Percentiles rank a stretch among this genome's conserved stretches.
phyloP scores from a whole-genome alignment of 257 asterid species.

The Primulina tabacum region DNA sequence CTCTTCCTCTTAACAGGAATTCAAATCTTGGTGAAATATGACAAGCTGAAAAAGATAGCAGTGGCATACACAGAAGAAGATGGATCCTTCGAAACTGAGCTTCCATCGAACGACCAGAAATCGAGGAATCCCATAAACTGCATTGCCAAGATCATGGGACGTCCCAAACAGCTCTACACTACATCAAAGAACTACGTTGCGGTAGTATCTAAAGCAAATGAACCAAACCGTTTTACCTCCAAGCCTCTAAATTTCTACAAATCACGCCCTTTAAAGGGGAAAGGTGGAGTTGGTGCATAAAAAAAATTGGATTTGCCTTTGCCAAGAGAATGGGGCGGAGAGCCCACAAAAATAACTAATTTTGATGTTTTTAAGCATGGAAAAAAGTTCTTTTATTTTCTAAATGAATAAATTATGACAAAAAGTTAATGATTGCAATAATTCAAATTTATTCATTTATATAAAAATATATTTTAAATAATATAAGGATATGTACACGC shows the following conservation, averaged over 20 bases:
- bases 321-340: no score
- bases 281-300: slow-evolving; percentile 52
- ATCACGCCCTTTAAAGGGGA: slow-evolving; percentile 49
- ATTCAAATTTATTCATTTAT: no score
- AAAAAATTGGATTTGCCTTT: no score
- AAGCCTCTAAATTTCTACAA: slow-evolving; percentile 61
- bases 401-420: no score
- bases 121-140: slow-evolving; percentile 35
- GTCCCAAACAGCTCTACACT: slow-evolving; percentile 51
- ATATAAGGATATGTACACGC: no score
- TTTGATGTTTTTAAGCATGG: no score
- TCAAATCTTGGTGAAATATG: slow-evolving; percentile 67
- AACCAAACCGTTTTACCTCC: slow-evolving; percentile 33
- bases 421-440: no score
- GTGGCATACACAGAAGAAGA: slow-evolving; percentile 52
- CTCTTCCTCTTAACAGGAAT: slow-evolving; percentile 38
- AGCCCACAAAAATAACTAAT: no score
- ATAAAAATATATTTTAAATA: no score
- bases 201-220: slow-evolving; percentile 32
- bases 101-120: slow-evolving; percentile 31
- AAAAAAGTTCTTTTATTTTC: no score
- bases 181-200: slow-evolving; percentile 30
- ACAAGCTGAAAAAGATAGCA: slow-evolving; percentile 45
- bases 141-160: slow-evolving; percentile 79
- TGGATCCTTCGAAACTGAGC: slow-evolving; percentile 51